Percentiles rank a stretch among this genome's conserved stretches.
Conservation (phyloP, 306 rosid species). For the Boehmeria nivea region DNA sequence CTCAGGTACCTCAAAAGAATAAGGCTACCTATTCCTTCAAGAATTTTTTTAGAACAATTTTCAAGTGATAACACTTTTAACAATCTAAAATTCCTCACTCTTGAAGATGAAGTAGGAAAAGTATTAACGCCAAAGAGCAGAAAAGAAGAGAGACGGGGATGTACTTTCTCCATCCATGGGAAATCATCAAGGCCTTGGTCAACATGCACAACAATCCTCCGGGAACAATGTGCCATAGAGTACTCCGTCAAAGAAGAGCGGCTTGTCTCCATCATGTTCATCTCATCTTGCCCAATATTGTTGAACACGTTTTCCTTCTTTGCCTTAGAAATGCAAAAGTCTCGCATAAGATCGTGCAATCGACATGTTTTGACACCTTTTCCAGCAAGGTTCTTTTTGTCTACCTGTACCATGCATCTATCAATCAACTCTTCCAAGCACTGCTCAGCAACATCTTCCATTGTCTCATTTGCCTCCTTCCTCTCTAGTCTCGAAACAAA, state of each 20-base stretch:
- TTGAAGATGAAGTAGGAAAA: no score
- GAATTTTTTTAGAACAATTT: not conserved
- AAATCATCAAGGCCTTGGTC: no score
- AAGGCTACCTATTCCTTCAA: not conserved
- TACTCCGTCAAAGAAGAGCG: no score
- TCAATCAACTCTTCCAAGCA: constrained; percentile 37
- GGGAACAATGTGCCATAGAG: no score
- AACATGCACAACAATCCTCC: not conserved
- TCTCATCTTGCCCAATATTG: no score
- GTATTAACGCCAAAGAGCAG: no score
- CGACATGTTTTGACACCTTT: constrained; percentile 40
- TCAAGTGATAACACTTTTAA: no score
- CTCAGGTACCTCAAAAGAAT: constrained; percentile 1
- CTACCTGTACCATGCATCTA: constrained; percentile 60
- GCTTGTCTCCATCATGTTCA: no score
- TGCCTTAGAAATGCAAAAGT: constrained; percentile 30
- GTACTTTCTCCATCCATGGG: no score
- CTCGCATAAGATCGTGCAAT: constrained; percentile 56
- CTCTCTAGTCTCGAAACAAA: constrained; percentile 25
- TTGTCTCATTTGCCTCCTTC: constrained; percentile 9
- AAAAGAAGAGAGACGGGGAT: not conserved
- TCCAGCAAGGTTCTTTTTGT: constrained; percentile 34
- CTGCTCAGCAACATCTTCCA: constrained; percentile 42
- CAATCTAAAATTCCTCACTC: no score
- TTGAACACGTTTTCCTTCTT: no score